Base-by-base conservation (phyloP, 2,329 filamentous ascomycete genomes). In the Monosporascus sp. region DNA sequence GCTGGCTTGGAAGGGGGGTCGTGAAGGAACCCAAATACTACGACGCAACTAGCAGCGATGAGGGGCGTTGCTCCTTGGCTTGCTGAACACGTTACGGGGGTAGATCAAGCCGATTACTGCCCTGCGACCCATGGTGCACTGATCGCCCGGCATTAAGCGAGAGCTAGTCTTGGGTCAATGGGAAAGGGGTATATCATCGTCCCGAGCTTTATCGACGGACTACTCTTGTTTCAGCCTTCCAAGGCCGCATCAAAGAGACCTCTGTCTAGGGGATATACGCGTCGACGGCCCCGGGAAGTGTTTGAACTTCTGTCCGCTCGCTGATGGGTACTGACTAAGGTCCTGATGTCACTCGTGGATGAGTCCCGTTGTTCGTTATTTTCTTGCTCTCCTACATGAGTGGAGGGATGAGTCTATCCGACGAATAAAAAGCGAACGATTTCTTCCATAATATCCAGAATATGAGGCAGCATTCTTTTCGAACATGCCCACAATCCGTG, bases 41-140 rank as follows among this genome's bases (percentile, higher is more conserved):
- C 18, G 11, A 14, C 14, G 11, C 31, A 36, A 3, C 18, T 36
- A 39, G 15, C 14, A 46, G 50, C 45, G 47, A 34, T 34, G 31
- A 34, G 38, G 56, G 50, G 54, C 51, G 54, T 44, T 54, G 57
- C 14, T 53, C 58, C 58, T 55, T 59, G 57, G 55, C 53, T 58
- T 51, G 27, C 51, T 53, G 57, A 57, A 58, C 48, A 55, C 52
- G 54, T 48, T 52, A 54, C 44, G 57, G 51, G 53, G 54, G 52
- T 55, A 57, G 60, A 53, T 53, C 41, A 54, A 56, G 51, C 57
- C 52, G 58, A 53, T 55, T 63, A 62, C 59, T 58, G 54, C 50
- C 52, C 39, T 47, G 49, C 38, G 14, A 46, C 22, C 24, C 42
- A 46, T 31, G 50, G 44, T 46, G 52, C 49, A 54, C 46, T 37